These are phyloP conservation scores for Sutorius eximius DNA, from an alignment of 1,284 basidiomycete species.

Conservation along the genomic window DNA sequence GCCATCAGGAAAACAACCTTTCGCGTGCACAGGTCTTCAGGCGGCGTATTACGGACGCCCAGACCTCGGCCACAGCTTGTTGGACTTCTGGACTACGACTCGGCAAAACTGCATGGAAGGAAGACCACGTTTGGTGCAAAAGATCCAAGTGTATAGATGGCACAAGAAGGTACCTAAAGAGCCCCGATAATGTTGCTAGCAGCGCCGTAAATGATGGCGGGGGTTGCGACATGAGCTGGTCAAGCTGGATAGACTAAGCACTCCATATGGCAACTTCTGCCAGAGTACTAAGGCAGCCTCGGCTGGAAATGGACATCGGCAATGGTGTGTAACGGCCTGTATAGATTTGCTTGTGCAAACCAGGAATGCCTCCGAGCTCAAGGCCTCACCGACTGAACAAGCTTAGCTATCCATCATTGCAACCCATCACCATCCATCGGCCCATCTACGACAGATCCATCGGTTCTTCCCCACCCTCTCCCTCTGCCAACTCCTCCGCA, in stretches of 20 bases:
- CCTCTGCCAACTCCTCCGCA: slow-evolving; percentile 22
- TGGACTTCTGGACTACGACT: slow-evolving; percentile 68
- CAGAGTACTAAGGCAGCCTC: too few species aligned
- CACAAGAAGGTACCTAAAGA: slow-evolving; percentile 72
- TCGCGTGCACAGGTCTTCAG: slow-evolving; percentile 57
- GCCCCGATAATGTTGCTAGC: slow-evolving; percentile 59
- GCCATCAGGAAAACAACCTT: slow-evolving; percentile 53
- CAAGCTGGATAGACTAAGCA: too few species aligned
- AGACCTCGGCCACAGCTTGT: slow-evolving; percentile 73
- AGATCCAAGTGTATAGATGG: slow-evolving; percentile 51
- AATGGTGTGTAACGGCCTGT: too few species aligned
- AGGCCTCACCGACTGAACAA: too few species aligned
- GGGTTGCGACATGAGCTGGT: too few species aligned
- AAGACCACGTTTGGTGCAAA: slow-evolving; percentile 57
- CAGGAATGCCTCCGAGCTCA: too few species aligned
- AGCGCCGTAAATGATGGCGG: slow-evolving; percentile 63
- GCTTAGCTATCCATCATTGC: too few species aligned
- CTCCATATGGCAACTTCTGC: too few species aligned
- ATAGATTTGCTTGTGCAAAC: too few species aligned
- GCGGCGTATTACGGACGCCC: slow-evolving; percentile 68
- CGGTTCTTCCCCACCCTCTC: slow-evolving; percentile 44
- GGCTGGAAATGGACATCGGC: too few species aligned
- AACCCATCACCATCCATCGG: too few species aligned
- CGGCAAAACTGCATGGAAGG: slow-evolving; percentile 49
- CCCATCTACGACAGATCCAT: slow-evolving; percentile 54